A percentile compares a stretch with the other conserved stretches of the same genome.
phyloP scores from a whole-genome alignment of 352 stramenopile species.

The Pythium scleroteichum region DNA sequence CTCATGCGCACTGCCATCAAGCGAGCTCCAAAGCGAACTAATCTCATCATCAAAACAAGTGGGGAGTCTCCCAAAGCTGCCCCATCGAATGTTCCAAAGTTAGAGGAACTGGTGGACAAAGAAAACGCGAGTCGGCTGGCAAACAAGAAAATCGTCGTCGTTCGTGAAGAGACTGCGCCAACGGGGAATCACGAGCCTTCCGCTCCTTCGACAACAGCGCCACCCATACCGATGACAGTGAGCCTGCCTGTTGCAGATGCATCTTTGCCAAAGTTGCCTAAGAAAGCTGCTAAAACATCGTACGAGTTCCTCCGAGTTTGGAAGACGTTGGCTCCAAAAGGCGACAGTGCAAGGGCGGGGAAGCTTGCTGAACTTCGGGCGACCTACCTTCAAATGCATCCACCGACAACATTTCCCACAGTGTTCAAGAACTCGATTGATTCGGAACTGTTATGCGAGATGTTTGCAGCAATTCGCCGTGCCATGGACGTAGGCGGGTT shows the following conservation, averaged over 20 bases:
- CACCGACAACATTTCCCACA: constrained; percentile 31
- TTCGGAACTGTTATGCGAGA: constrained; percentile 71
- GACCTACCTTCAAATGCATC: constrained; percentile 52
- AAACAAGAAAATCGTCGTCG: constrained; percentile 12
- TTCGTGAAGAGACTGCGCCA: constrained; percentile 1
- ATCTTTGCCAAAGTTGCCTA: constrained; percentile 55
- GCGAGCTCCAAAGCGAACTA: constrained; percentile 48
- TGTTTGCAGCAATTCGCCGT: constrained; percentile 32
- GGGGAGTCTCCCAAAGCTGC: constrained; percentile 5
- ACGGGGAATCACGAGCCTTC: neutral
- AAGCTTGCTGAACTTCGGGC: constrained; percentile 43
- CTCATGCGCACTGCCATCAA: constrained; percentile 70
- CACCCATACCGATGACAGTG: neutral
- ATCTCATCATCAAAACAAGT: constrained; percentile 53
- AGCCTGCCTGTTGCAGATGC: no score
- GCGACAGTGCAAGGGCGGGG: constrained; percentile 29
- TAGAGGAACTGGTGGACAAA: constrained; percentile 30
- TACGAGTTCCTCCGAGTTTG: constrained; percentile 84
- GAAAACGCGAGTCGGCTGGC: constrained; percentile 9
- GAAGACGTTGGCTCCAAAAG: constrained; percentile 61
- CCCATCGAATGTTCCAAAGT: neutral
- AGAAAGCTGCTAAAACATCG: constrained; percentile 61
- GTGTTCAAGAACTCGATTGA: constrained; percentile 83
- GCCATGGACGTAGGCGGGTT: constrained; percentile 32
- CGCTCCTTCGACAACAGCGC: neutral